Evolutionary conservation across 164 flowering plant genomes (phyloP), one percentile per base, ranked within the genome.

Genomic region (Vitis rupestris): DNA sequence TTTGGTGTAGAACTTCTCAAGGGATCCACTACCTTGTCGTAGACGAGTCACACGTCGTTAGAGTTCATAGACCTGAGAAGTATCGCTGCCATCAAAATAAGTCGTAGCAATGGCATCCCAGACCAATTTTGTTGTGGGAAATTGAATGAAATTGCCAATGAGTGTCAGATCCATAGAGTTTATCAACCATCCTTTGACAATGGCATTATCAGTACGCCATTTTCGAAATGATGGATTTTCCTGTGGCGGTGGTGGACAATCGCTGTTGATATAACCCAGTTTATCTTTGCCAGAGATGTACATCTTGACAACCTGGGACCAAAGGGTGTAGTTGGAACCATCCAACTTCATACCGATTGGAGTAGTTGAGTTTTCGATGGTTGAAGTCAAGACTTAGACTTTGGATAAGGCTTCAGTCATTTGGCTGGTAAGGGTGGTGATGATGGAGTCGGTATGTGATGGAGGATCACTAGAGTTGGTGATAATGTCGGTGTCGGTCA

Each of bases 291-390:
- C 0, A 0, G 7, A 37, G 44, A 37, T 37, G 44, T 37, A 37
- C 65, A 63, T 63, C 65, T 63, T 15, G 9, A 63, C 27, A 48
- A 63, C 53, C 14, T 64, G 19, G 56, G 71, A 56, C 62, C 71
- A 60, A 59, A 68, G 56, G 50, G 71, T 64, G 48, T 68, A 59
- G 64, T 68, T 68, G 64, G 71, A 58, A 54, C 64, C 64, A 50
- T 68, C 71, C 50, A 59, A 68, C 71, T 68, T 68, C 27, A 68
- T 59, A 17, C 57, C 29, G 2, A 68, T 68, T 16, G 48, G 56
- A 16, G 64, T 50, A 58, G 50, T 14, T 3, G 44, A 37, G 7
- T 37, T 37, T 0, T 37, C 0, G 44, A 8, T 37, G 44, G 7
- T 37, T 37, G 27, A 23, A 23, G 2, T 23, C 2, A 0, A 23